Conservation (phyloP, 805 yeast species). For the Grigorovia transvaalensis region DNA sequence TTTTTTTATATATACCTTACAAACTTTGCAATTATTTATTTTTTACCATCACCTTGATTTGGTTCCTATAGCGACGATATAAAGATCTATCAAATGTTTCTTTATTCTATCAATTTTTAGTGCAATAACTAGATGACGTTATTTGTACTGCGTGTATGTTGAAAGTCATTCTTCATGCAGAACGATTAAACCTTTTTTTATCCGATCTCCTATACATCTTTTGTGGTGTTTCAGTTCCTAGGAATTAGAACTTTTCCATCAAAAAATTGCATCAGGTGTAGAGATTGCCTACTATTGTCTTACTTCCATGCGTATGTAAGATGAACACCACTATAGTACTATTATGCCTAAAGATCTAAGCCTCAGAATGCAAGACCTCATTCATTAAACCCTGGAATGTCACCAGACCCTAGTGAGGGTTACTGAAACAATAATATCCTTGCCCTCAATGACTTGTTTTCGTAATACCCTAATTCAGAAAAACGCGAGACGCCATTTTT, state of each 20-base stretch:
- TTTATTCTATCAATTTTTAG: too few species aligned
- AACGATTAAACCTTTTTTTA: not conserved
- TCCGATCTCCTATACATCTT: not conserved
- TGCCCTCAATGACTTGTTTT: not conserved
- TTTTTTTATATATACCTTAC: not conserved
- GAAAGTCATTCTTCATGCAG: not conserved
- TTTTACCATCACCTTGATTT: not conserved
- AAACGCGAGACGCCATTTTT: not conserved
- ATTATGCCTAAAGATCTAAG: too few species aligned
- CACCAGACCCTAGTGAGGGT: too few species aligned
- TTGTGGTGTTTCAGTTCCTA: not conserved
- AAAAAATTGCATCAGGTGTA: not conserved
- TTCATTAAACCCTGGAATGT: too few species aligned
- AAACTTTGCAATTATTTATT: not conserved
- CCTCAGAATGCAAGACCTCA: too few species aligned
- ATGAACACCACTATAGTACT: too few species aligned
- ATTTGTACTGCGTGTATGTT: not conserved
- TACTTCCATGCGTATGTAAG: too few species aligned
- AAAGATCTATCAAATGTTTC: too few species aligned
- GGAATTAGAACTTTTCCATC: not conserved
- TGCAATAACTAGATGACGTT: too few species aligned
- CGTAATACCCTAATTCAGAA: not conserved
- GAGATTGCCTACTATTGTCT: too few species aligned
- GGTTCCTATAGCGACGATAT: too few species aligned
- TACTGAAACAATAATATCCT: too few species aligned